Evolutionary conservation across 331 rosid genomes (phyloP).

Genomic region (Dryas integrifolia): DNA sequence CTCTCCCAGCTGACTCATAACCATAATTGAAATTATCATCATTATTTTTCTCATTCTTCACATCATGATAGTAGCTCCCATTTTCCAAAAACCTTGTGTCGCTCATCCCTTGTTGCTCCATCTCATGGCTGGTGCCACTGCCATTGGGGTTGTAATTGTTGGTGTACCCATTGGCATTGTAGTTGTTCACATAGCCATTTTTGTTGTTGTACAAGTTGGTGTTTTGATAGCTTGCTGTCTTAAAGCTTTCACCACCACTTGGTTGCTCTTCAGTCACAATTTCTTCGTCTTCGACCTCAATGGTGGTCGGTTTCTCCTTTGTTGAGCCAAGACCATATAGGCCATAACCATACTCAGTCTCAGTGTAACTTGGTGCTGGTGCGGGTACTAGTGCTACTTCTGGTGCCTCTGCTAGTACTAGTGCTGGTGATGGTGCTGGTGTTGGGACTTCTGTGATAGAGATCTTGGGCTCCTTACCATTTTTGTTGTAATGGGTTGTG

Average conservation of each 20-base stretch:
- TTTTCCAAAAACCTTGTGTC: conserved; percentile 68
- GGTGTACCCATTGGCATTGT: not conserved
- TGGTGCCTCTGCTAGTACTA: conserved; percentile 20
- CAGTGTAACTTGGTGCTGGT: conserved; percentile 37
- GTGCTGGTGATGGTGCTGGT: conserved; percentile 15
- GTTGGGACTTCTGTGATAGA: conserved; percentile 18
- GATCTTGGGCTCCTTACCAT: conserved; percentile 18
- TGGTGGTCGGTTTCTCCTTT: conserved; percentile 30
- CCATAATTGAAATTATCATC: conserved; percentile 17
- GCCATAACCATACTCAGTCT: conserved; percentile 48
- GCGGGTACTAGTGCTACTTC: conserved; percentile 12
- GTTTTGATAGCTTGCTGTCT: conserved; percentile 20
- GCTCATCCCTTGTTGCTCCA: conserved; percentile 68
- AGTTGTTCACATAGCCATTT: conserved; percentile 10
- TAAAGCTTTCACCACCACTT: conserved; percentile 27
- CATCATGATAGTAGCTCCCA: conserved; percentile 46
- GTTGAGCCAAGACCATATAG: conserved; percentile 44
- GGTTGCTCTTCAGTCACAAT: conserved; percentile 32
- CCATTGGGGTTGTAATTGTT: conserved; percentile 10
- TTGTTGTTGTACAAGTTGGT: conserved; percentile 24
- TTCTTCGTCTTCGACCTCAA: conserved; percentile 43
- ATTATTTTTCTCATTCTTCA: conserved; percentile 28
- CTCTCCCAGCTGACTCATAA: conserved; percentile 40
- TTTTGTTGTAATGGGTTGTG: conserved; percentile 28
- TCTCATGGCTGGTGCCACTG: conserved; percentile 13